These are phyloP conservation scores for Debaryomyces castellii DNA, from an alignment of 805 yeast genomes.

Conservation along the genomic window DNA sequence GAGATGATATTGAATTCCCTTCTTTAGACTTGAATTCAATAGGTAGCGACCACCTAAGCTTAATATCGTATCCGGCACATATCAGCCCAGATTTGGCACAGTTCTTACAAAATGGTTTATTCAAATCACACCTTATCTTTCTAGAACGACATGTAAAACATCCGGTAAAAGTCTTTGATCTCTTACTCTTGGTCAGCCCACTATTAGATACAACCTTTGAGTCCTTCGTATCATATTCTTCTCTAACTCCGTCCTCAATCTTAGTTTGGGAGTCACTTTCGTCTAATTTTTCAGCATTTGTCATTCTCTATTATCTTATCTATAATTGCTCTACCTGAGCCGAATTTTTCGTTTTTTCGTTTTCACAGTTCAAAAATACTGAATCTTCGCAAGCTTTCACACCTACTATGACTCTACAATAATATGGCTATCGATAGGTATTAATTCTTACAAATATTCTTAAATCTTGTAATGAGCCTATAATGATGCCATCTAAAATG, in stretches of 20 bases:
- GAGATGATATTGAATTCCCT: constrained; percentile 28
- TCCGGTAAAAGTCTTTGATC: constrained; percentile 75
- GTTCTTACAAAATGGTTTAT: constrained; percentile 66
- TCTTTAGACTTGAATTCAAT: constrained; percentile 25
- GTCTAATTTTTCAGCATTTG: not conserved
- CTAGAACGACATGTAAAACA: constrained; percentile 85
- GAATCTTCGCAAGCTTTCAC: not conserved
- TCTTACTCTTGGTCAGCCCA: constrained; percentile 9
- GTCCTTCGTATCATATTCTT: not conserved
- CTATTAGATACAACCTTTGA: not conserved
- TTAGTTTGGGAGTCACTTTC: not conserved
- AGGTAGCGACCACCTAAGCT: constrained; percentile 74
- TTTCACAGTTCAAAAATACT: not conserved
- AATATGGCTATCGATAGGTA: not conserved
- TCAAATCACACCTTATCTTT: constrained; percentile 77
- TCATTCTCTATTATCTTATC: not conserved
- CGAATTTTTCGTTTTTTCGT: not conserved
- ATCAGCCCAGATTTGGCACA: constrained; percentile 65
- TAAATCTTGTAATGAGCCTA: not conserved
- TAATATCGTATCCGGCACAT: constrained; percentile 84
- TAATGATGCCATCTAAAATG: not conserved
- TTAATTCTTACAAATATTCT: not conserved
- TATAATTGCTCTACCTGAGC: not conserved
- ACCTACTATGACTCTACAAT: not conserved
- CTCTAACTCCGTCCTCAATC: not conserved